Evolutionary conservation across 2,329 filamentous ascomycete genomes (phyloP), one percentile per base, ranked within the genome.

Genomic region (Fusarium vanettenii): DNA sequence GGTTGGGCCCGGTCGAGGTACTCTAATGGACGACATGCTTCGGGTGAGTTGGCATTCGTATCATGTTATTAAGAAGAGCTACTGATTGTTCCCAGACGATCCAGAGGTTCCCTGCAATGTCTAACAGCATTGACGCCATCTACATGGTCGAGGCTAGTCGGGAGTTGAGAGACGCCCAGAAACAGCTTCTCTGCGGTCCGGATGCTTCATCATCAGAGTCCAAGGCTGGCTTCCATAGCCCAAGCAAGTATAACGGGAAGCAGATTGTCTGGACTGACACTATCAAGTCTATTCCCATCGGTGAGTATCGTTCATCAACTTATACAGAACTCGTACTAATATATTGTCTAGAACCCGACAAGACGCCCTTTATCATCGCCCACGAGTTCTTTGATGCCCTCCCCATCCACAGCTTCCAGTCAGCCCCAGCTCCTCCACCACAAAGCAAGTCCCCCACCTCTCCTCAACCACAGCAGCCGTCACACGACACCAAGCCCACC

Each of bases 381-480:
- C 97, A 99, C 82, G 97, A 99, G 82, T 98, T 99, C 87, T 99
- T 99, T 85, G 97, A 99, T 78, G 97, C 97, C 3, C 91, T 99
- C 1, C 97, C 97, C 37, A 98, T 99, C 77, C 95, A 99, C 82
- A 92, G 94, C 70, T 99, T 99, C 82, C 93, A 98, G 82, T 93
- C 94, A 16, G 88, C 96, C 60, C 81, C 84, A 7, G 82, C 83
- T 13, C 82, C 86, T 31, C 35, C 65, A 35, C 69, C 62, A 60
- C 37, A 81, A 76, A 57, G 68, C 27, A 61, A 64, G 29, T 71
- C 65, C 37, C 71, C 66, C 48, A 70, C 67, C 61, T 13, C 65
- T 57, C 14, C 82, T 88, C 52, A 73, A 41, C 80, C 87, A 67
- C 75, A 84, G 31, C 65, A 43, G 7, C 61, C 41, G 85, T 83